Conservation (phyloP, 371 early-diverging fungal genomes). For the Chytridium lagenaria region DNA sequence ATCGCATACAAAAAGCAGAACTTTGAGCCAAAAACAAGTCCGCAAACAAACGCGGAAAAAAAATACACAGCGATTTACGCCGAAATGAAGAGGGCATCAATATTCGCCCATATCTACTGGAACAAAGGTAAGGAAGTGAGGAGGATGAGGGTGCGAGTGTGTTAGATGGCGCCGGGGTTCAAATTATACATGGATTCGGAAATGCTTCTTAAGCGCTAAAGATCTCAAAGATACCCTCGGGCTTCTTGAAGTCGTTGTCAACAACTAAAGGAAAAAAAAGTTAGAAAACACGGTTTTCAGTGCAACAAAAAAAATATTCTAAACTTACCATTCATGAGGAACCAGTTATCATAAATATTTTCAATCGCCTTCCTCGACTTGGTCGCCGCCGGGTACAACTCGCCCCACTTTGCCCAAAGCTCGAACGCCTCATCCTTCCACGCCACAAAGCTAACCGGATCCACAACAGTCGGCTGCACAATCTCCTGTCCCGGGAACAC, state of each 20-base stretch:
- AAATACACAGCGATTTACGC: neutral
- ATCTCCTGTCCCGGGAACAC: slow-evolving; percentile 98
- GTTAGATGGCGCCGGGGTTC: no score
- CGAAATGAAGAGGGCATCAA: neutral
- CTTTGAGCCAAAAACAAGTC: neutral
- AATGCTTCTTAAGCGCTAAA: slow-evolving; percentile 50
- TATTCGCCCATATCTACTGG: neutral
- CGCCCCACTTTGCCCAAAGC: slow-evolving; percentile 91
- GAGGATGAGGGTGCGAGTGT: no score
- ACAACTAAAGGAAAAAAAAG: slow-evolving; percentile 66
- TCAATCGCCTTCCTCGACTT: slow-evolving; percentile 67
- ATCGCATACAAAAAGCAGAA: neutral
- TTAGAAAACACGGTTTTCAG: neutral
- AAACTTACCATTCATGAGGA: slow-evolving; percentile 73
- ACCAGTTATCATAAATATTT: slow-evolving; percentile 80
- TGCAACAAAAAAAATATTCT: neutral
- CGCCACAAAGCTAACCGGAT: slow-evolving; percentile 88
- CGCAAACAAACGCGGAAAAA: neutral
- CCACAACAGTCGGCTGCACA: slow-evolving; percentile 96
- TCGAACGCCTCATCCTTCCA: slow-evolving; percentile 99
- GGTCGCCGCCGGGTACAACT: slow-evolving; percentile 70
- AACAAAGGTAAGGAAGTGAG: neutral
- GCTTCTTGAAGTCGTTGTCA: slow-evolving; percentile 89
- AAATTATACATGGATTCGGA: neutral
- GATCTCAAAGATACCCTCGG: slow-evolving; percentile 73